Base-by-base conservation (phyloP, 1,139 yeast genomes). In the Nadsonia commutata region DNA sequence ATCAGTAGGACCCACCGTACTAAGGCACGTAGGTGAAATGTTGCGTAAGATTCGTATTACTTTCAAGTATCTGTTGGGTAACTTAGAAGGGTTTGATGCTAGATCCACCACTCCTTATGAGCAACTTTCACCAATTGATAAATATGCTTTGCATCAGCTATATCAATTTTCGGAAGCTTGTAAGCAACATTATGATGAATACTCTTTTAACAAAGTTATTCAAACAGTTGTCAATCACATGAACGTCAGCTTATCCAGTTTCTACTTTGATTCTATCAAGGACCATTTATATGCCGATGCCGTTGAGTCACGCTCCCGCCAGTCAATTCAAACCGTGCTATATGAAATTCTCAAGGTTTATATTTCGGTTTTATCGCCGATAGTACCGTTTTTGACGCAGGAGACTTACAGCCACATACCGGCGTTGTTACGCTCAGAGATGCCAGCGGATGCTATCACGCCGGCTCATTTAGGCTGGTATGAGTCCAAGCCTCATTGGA, bases 201-300 rank as follows among this genome's bases (percentile, higher is more conserved):
- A 72, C 56, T 78, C 80, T 52, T 90, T 80, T 59, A 76, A 83
- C 46, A 71, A 77, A 50, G 82, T 78, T 2, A 61, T 67, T 18
- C 78, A 79, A 48, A 71, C 72, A 2, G 55, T 85, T 18, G 80
- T 80, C 54, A 72, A 75, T 45, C 86, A 84, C 56, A 73, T 85
- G 69, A 85, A 80, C 56, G 72, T 75, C 18, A 77, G 77, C 19
- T 68, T 88, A 46, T 84, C 95, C 36, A 76, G 97, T 0, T 68
- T 81, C 40, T 90, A 90, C 60, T 86, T 90, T 59, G 95, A 86
- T 56, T 71, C 84, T 36, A 74, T 82, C 41, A 93, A 90, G 56
- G 98, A 90, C 56, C 68, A 82, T 44, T 68, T 90, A 19, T 90
- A 90, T 58, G 82, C 95, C 0, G 94, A 82, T 50, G 53, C 60